phyloP scores from a whole-genome alignment of 495 filamentous ascomycete genomes.

The Xylaria scruposa region DNA sequence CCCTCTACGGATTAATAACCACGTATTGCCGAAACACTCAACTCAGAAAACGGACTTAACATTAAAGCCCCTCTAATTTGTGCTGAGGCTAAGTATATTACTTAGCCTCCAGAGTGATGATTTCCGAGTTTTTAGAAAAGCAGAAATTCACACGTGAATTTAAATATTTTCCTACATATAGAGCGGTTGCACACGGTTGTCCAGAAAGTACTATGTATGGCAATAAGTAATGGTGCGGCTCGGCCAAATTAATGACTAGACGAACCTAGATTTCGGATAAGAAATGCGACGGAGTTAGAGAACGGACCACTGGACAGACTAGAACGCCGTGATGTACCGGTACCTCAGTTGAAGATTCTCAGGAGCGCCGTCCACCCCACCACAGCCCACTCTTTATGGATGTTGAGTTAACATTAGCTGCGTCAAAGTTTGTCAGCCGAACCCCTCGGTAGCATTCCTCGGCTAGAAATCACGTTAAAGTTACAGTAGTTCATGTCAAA shows the following conservation, averaged over 20 bases:
- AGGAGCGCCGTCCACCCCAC: background rate
- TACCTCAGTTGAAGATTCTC: background rate
- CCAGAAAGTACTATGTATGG: no score
- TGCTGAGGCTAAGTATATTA: background rate
- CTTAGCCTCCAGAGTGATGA: no score
- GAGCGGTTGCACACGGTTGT: no score
- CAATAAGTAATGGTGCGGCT: background rate
- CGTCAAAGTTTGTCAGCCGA: conserved; percentile 19
- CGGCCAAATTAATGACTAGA: background rate
- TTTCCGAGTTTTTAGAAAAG: background rate
- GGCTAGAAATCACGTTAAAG: background rate
- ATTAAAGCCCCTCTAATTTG: background rate
- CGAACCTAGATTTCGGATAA: background rate
- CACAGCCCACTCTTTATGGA: background rate
- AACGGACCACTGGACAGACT: background rate
- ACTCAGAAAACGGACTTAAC: background rate
- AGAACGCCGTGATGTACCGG: background rate
- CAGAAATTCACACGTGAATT: background rate
- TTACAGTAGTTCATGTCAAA: background rate
- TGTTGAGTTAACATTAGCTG: background rate
- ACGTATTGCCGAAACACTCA: background rate
- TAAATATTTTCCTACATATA: no score
- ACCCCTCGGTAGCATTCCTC: background rate
- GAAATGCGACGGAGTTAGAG: background rate
- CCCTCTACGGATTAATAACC: background rate